Conservation (phyloP, 1,139 yeast genomes). For the Candida labiduridarum region DNA sequence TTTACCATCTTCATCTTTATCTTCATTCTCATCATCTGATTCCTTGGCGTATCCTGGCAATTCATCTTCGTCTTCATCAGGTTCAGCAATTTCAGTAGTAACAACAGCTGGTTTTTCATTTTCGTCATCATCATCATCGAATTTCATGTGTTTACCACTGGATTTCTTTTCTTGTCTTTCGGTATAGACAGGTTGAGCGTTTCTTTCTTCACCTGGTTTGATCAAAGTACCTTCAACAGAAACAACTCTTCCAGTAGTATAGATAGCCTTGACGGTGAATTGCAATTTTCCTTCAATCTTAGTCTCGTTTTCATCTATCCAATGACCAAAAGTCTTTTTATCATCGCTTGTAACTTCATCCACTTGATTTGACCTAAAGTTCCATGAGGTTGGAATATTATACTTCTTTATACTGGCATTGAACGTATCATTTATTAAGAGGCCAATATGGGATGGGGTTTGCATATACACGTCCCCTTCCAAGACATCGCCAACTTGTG, state of each 20-base stretch:
- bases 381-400: constrained; percentile 83
- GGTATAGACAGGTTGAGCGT: constrained; percentile 52
- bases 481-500: constrained; percentile 76
- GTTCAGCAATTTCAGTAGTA: constrained; percentile 29
- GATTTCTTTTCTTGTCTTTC: constrained; percentile 16
- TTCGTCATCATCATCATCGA: constrained; percentile 38
- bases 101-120: constrained; percentile 20
- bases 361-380: constrained; percentile 74
- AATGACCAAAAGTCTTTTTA: constrained; percentile 69
- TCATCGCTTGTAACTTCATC: constrained; percentile 47
- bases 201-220: constrained; percentile 60
- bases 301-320: constrained; percentile 76
- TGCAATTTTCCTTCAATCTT: constrained; percentile 79
- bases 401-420: constrained; percentile 89
- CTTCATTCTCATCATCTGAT: constrained; percentile 18
- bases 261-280: constrained; percentile 72
- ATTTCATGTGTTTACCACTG: constrained; percentile 41
- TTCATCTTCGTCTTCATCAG: constrained; percentile 23
- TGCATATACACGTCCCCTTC: constrained; percentile 92
- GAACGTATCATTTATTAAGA: constrained; percentile 88
- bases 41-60: constrained; percentile 22
- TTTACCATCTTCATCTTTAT: constrained; percentile 27
- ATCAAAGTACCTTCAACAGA: constrained; percentile 85
- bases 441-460: constrained; percentile 92
- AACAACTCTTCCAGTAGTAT: constrained; percentile 78